Evolutionary conservation across 768 basidiomycete species (phyloP), one percentile per base, ranked within the genome.

Genomic region (Rhizopogon vinicolor): DNA sequence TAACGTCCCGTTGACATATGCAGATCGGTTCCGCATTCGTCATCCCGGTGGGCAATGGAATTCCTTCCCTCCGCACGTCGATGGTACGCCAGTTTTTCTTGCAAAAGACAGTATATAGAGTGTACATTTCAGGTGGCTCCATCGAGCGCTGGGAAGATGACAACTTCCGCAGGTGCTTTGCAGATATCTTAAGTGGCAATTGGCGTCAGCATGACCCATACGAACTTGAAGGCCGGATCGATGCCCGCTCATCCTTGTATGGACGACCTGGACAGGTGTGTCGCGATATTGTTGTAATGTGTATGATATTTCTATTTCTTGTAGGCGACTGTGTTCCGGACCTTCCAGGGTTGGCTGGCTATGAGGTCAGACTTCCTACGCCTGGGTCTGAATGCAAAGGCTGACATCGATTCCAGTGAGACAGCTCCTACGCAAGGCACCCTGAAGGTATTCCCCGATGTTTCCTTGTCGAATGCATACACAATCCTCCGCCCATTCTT

Each of bases 281-380:
- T 64, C 7, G 40, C 49, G 18, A 4, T 3, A 8, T 9, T n/a
- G 25, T 5, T 25, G 10, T 9, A 28, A n/a, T 25, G 14, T 18
- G 7, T 31, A 19, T 16, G 39, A 13, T 46, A 12, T 48, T 44
- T 18, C 7, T 43, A 35, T 31, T 42, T 61, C 57, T 51, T 19
- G 14, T 22, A 79, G 68, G 75, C 78, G 22, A 80, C 67, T 54
- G 74, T 82, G 7, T 82, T 84, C 63, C 72, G 81, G 51, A 82
- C 84, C 3, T 91, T 85, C 73, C 89, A 90, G 62, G 88, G 87
- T n/a, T 91, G 88, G 89, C 66, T 87, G 13, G 77, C 86, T 1
- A 74, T 87, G 75, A 85, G 82, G 84, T 86, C 44, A 3, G 63
- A 54, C 52, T 55, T 16, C 51, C 58, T 16, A 58, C 16, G 13